Conservation (phyloP, 495 filamentous ascomycete species). For the Lindgomyces ingoldianus region DNA sequence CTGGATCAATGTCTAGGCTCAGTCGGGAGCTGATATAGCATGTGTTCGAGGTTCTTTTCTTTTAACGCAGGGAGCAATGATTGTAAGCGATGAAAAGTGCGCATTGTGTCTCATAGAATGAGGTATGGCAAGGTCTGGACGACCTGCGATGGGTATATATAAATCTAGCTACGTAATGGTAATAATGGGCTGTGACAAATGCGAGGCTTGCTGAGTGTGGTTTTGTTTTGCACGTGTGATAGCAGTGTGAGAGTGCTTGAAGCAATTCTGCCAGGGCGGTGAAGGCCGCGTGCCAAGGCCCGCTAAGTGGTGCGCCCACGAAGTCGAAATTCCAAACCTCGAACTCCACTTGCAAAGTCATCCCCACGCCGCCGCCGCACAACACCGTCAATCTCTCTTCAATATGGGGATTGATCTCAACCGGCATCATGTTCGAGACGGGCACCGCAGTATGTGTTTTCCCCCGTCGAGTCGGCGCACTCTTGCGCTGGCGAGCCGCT, state of each 20-base stretch:
- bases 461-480: slow-evolving; percentile 31
- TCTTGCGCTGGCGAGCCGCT: slow-evolving; percentile 29
- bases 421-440: slow-evolving; percentile 80
- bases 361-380: slow-evolving; percentile 20
- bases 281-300: slow-evolving; percentile 9
- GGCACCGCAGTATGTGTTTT: slow-evolving; percentile 63
- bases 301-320: slow-evolving; percentile 23
- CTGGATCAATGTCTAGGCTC: no score
- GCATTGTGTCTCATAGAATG: slow-evolving; percentile 21
- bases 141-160: slow-evolving; percentile 16
- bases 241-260: no score
- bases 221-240: neutral
- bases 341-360: slow-evolving; percentile 15
- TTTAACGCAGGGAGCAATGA: neutral
- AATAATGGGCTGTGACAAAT: slow-evolving; percentile 14
- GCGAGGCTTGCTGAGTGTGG: no score
- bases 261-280: neutral
- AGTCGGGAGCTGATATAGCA: slow-evolving; percentile 23
- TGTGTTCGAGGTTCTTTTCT: slow-evolving; percentile 15
- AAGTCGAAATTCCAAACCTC: slow-evolving; percentile 17
- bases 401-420: slow-evolving; percentile 65
- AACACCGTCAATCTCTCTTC: slow-evolving; percentile 46
- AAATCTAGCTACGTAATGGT: slow-evolving; percentile 30
- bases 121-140: slow-evolving; percentile 12
- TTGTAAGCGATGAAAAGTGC: slow-evolving; percentile 24